A percentile compares a stretch with the other conserved stretches of the same genome.
Conservation (phyloP, 2,329 filamentous ascomycete species). For the Colletotrichum cuscutae region DNA sequence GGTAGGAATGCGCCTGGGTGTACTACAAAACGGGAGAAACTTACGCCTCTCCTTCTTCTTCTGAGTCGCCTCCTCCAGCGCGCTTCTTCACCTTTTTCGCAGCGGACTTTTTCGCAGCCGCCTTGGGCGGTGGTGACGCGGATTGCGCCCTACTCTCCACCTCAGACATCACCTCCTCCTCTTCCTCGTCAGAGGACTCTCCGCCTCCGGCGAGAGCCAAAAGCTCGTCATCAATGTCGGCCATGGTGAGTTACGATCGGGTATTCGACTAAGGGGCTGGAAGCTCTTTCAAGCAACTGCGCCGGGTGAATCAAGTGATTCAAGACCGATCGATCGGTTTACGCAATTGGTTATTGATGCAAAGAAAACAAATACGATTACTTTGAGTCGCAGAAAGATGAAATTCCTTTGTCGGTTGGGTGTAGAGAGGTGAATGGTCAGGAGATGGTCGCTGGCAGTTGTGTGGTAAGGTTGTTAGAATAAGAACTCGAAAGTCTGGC, state of each 20-base stretch:
- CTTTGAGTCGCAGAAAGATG: background rate
- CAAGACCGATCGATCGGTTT: background rate
- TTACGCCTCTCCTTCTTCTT: conserved; percentile 88
- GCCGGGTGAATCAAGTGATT: background rate
- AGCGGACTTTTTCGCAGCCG: conserved; percentile 45
- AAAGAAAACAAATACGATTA: background rate
- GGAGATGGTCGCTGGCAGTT: background rate
- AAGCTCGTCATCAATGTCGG: conserved; percentile 92
- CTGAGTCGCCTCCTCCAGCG: conserved; percentile 70
- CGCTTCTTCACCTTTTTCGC: conserved; percentile 62
- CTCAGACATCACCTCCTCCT: conserved; percentile 63
- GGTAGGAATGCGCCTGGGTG: background rate
- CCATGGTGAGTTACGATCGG: conserved; percentile 66
- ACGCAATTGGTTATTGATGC: background rate
- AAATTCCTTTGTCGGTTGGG: background rate
- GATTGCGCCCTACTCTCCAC: conserved; percentile 65
- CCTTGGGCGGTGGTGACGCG: conserved; percentile 58
- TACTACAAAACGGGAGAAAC: conserved; percentile 49
- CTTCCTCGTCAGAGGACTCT: conserved; percentile 69
- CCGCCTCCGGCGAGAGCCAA: conserved; percentile 90
- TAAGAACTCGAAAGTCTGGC: conserved; percentile 23
- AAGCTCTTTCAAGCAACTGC: background rate
- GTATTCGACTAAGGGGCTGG: background rate
- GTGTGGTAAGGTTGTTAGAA: background rate
- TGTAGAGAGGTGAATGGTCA: background rate